Conservation (phyloP, 2,329 filamentous ascomycete genomes). For the Colletotrichum magnum region DNA sequence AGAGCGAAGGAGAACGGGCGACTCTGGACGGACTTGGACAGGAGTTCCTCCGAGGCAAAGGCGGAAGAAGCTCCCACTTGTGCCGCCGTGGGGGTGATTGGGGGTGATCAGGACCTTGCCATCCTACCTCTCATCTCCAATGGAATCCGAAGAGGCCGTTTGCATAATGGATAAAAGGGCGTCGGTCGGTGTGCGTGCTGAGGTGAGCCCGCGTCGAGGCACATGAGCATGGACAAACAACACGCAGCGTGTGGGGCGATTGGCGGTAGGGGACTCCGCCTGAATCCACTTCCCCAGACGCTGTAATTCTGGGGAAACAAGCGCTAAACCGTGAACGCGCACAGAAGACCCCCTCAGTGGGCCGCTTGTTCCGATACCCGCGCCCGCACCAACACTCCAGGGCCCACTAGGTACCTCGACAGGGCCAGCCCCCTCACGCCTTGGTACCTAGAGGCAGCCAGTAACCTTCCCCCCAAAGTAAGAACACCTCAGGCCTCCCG, state of each 20-base stretch:
- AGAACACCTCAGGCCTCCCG: too few relatives aligned
- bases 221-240: not conserved
- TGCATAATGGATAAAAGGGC: too few relatives aligned
- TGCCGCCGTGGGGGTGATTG: too few relatives aligned
- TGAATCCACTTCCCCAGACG: constrained; percentile 42
- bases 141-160: too few relatives aligned
- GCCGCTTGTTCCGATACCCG: constrained; percentile 33
- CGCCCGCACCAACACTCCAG: constrained; percentile 11
- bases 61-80: too few relatives aligned
- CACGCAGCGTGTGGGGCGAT: constrained; percentile 25
- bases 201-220: not conserved
- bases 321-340: constrained; percentile 32
- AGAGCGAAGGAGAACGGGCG: too few relatives aligned
- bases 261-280: constrained; percentile 24
- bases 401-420: not conserved
- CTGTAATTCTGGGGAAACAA: constrained; percentile 40
- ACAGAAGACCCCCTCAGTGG: constrained; percentile 28
- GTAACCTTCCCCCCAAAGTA: too few relatives aligned
- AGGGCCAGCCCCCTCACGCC: not conserved
- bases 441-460: too few relatives aligned
- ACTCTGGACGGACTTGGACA: too few relatives aligned
- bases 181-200: not conserved
- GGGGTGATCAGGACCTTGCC: too few relatives aligned
- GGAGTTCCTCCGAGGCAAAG: too few relatives aligned
- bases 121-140: too few relatives aligned